Conservation (phyloP, 176 grass and related monocot species). For the Paspalum vaginatum region DNA sequence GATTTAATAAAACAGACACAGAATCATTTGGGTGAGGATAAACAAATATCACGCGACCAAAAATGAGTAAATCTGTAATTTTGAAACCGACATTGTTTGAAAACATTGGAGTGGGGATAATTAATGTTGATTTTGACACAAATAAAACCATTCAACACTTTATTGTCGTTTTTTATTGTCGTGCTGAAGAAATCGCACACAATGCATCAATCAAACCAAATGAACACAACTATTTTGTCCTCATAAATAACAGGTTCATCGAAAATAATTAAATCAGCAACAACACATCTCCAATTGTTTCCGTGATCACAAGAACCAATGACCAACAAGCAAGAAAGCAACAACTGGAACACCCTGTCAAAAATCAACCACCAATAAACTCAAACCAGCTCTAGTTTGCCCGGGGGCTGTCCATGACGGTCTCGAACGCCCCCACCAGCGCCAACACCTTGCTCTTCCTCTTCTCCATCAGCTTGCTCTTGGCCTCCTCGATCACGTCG, state of each 20-base stretch:
- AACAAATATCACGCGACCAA: too few relatives aligned
- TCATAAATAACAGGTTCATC: not conserved
- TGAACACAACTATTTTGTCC: not conserved
- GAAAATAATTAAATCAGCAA: conserved; percentile 19
- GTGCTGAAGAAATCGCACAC: not conserved
- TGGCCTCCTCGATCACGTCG: conserved; percentile 76
- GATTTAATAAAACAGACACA: too few relatives aligned
- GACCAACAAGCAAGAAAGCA: conserved; percentile 17
- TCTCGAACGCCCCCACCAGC: conserved; percentile 77
- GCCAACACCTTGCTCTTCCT: conserved; percentile 72
- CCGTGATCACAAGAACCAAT: conserved; percentile 20
- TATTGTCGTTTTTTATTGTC: too few relatives aligned
- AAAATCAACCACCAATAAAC: conserved; percentile 30
- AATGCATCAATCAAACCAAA: not conserved
- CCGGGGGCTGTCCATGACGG: conserved; percentile 62
- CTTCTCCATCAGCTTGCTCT: conserved; percentile 76
- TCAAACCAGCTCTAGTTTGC: not conserved
- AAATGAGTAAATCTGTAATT: too few relatives aligned
- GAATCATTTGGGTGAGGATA: too few relatives aligned
- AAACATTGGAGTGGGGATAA: too few relatives aligned
- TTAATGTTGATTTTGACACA: too few relatives aligned
- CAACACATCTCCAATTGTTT: conserved; percentile 8
- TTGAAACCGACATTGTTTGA: too few relatives aligned
- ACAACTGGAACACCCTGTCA: not conserved
- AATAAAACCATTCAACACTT: too few relatives aligned